Percentiles rank a stretch among this genome's conserved stretches.
These are phyloP conservation scores for Aspergillus ruber DNA, from an alignment of 2,329 filamentous ascomycete genomes.

Conservation along the genomic window DNA sequence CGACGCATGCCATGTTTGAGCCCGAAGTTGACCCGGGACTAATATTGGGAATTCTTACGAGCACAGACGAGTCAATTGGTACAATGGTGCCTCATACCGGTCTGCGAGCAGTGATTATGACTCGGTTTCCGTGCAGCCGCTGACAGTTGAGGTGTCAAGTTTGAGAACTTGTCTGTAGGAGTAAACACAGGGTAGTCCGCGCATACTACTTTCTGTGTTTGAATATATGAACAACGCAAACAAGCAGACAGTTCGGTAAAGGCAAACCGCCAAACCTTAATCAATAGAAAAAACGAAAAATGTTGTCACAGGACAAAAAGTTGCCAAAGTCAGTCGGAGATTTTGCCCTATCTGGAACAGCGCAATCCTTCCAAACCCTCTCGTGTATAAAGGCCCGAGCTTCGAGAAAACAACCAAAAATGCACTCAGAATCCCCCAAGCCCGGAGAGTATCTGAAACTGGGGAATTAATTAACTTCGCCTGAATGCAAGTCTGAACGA, in stretches of 20 bases:
- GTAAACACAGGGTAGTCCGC: not conserved
- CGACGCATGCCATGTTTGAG: not conserved
- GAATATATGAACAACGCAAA: too few species aligned
- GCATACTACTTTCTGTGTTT: too few species aligned
- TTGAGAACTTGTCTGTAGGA: not conserved
- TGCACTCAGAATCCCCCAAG: too few species aligned
- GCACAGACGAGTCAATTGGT: too few species aligned
- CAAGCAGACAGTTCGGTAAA: too few species aligned
- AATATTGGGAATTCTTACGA: too few species aligned
- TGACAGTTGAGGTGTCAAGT: not conserved
- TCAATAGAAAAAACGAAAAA: too few species aligned
- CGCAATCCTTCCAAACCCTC: not conserved
- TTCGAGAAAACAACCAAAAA: conserved; percentile 3
- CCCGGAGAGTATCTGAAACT: not conserved
- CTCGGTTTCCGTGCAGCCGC: not conserved
- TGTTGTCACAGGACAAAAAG: too few species aligned
- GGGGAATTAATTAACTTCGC: not conserved
- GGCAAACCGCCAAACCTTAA: too few species aligned
- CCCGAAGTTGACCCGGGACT: not conserved
- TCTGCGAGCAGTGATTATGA: not conserved
- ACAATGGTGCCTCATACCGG: too few species aligned
- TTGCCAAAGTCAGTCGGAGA: conserved; percentile 14
- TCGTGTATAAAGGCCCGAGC: conserved; percentile 4
- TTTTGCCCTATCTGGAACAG: conserved; percentile 18
- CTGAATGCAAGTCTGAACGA: not conserved